phyloP scores from a whole-genome alignment of 2,329 filamentous ascomycete species.

The Penicillium sp. region DNA sequence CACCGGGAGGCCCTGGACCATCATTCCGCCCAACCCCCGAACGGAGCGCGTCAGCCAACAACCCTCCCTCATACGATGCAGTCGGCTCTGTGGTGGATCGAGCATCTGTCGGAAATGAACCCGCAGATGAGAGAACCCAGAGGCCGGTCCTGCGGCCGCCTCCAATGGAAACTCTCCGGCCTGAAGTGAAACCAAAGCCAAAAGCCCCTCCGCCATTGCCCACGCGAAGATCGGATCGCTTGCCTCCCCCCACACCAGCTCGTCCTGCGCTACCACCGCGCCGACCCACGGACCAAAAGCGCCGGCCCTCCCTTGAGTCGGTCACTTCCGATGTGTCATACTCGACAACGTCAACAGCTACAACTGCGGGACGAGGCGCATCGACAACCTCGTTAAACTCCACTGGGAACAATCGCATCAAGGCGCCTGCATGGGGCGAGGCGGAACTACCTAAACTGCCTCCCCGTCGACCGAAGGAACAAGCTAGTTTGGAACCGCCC shows the following conservation, averaged over 20 bases:
- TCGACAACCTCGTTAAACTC: slow-evolving; percentile 33
- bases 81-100: slow-evolving; percentile 31
- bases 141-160: slow-evolving; percentile 29
- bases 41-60: slow-evolving; percentile 37
- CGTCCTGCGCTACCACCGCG: slow-evolving; percentile 52
- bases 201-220: slow-evolving; percentile 49
- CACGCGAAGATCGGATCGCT: slow-evolving; percentile 36
- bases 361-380: slow-evolving; percentile 43
- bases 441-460: slow-evolving; percentile 56
- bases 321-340: slow-evolving; percentile 54
- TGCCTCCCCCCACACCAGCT: slow-evolving; percentile 20
- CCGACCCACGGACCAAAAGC: slow-evolving; percentile 37
- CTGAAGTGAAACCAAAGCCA: slow-evolving; percentile 30
- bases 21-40: slow-evolving; percentile 26
- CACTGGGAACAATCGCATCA: slow-evolving; percentile 39
- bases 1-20: slow-evolving; percentile 29
- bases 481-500: slow-evolving; percentile 20
- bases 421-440: slow-evolving; percentile 59
- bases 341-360: slow-evolving; percentile 45
- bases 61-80: slow-evolving; percentile 34
- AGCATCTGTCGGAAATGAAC: slow-evolving; percentile 32
- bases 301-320: slow-evolving; percentile 51
- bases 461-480: slow-evolving; percentile 44
- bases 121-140: slow-evolving; percentile 22
- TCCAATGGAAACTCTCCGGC: slow-evolving; percentile 20